Percentiles rank a stretch among this genome's conserved stretches.
Conservation (phyloP, 2,329 filamentous ascomycete genomes). For the Pseudofabraea citricarpa region DNA sequence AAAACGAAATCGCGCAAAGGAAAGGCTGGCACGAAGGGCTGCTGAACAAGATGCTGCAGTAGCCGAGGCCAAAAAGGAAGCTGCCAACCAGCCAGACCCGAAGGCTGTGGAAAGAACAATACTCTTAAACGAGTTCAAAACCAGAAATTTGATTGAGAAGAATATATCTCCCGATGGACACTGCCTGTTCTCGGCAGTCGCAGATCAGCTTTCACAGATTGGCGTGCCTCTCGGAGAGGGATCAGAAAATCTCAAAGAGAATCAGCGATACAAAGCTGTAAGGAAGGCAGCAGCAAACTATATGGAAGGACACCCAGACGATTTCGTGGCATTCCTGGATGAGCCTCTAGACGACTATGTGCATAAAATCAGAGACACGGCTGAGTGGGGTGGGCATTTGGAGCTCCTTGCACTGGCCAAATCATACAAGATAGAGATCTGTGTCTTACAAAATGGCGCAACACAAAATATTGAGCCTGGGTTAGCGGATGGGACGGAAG, state of each 20-base stretch:
- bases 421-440: conserved; percentile 74
- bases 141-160: conserved; percentile 63
- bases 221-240: conserved; percentile 37
- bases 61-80: conserved; percentile 68
- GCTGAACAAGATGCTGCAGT: conserved; percentile 74
- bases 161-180: conserved; percentile 88
- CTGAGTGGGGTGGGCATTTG: conserved; percentile 93
- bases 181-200: conserved; percentile 88
- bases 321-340: conserved; percentile 84
- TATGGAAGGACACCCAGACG: conserved; percentile 68
- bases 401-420: conserved; percentile 82
- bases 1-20: conserved; percentile 89
- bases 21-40: conserved; percentile 80
- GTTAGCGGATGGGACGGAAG: conserved; percentile 36
- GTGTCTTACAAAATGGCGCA: conserved; percentile 78
- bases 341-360: conserved; percentile 72
- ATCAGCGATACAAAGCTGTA: conserved; percentile 58
- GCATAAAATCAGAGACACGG: conserved; percentile 74
- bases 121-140: conserved; percentile 64
- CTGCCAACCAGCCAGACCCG: conserved; percentile 67
- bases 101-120: conserved; percentile 63
- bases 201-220: conserved; percentile 67
- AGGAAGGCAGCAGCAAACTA: conserved; percentile 70
- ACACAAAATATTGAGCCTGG: conserved; percentile 68
- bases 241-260: conserved; percentile 22